These are phyloP conservation scores for Magnusiomyces ingens DNA, from an alignment of 1,139 yeast genomes.

Conservation along the genomic window DNA sequence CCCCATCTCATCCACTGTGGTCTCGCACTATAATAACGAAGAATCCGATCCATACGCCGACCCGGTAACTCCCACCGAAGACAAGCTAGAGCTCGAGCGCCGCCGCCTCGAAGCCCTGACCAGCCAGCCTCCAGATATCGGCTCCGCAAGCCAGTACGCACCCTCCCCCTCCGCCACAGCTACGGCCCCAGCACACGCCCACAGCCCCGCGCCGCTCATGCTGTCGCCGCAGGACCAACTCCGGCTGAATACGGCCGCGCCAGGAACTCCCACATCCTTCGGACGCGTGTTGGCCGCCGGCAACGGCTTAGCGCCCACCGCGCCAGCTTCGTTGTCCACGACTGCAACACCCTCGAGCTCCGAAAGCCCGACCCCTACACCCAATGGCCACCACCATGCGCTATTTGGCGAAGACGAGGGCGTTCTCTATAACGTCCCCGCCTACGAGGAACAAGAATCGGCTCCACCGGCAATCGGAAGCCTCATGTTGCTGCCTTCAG, in stretches of 20 bases:
- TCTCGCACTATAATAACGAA: too few species aligned
- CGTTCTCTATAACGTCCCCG: constrained; percentile 9
- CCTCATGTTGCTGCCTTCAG: background rate
- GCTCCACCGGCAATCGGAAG: constrained; percentile 9
- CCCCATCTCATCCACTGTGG: too few species aligned
- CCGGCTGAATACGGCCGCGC: background rate
- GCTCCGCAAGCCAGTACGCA: too few species aligned
- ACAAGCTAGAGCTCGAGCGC: constrained; percentile 11
- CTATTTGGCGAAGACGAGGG: background rate
- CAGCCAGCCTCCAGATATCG: background rate
- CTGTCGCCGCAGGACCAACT: background rate
- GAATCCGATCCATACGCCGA: background rate
- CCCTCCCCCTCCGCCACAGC: too few species aligned
- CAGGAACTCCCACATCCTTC: background rate
- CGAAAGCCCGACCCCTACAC: background rate
- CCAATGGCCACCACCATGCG: constrained; percentile 28
- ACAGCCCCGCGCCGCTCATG: too few species aligned
- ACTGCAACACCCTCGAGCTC: too few species aligned
- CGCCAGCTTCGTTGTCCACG: too few species aligned
- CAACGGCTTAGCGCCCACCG: too few species aligned
- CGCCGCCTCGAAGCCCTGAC: constrained; percentile 7
- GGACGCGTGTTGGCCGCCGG: too few species aligned
- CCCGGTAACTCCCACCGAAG: background rate
- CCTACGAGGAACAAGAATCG: constrained; percentile 7
- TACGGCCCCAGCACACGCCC: too few species aligned